These are phyloP conservation scores for Lactarius akahatsu DNA, from an alignment of 768 basidiomycete species.

Conservation along the genomic window DNA sequence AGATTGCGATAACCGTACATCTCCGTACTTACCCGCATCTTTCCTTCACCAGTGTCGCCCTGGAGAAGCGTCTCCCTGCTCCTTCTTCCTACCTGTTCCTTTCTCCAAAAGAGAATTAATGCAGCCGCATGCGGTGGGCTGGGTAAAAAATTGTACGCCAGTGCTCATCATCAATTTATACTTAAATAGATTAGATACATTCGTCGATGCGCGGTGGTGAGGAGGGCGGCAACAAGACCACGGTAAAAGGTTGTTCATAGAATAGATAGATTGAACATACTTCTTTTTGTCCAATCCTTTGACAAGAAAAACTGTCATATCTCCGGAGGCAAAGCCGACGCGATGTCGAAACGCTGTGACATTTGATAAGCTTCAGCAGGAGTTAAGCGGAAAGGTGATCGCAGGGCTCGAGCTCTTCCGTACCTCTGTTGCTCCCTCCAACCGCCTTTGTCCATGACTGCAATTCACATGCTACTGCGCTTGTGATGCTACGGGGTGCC, in stretches of 20 bases:
- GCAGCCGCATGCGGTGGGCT: background rate
- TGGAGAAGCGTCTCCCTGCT: background rate
- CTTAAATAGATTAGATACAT: background rate
- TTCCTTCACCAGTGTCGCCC: background rate
- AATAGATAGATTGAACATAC: background rate
- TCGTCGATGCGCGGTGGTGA: background rate
- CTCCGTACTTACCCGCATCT: background rate
- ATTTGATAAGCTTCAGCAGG: background rate
- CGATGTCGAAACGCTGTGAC: background rate
- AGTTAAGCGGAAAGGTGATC: background rate
- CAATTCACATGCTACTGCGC: background rate
- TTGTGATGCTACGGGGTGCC: background rate
- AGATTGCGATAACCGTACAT: conserved; percentile 1
- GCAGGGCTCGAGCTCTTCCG: background rate
- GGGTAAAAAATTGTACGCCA: too few relatives aligned
- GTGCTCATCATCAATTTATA: background rate
- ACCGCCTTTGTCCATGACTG: too few relatives aligned
- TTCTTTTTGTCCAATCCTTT: background rate
- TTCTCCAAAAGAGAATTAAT: background rate
- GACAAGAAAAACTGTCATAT: background rate
- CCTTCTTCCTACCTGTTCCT: background rate
- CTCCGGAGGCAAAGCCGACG: background rate
- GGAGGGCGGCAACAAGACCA: background rate
- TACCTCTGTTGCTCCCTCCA: background rate
- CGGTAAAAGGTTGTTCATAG: background rate